Conservation (phyloP, 768 basidiomycete species). For the Botryobasidium botryosum region DNA sequence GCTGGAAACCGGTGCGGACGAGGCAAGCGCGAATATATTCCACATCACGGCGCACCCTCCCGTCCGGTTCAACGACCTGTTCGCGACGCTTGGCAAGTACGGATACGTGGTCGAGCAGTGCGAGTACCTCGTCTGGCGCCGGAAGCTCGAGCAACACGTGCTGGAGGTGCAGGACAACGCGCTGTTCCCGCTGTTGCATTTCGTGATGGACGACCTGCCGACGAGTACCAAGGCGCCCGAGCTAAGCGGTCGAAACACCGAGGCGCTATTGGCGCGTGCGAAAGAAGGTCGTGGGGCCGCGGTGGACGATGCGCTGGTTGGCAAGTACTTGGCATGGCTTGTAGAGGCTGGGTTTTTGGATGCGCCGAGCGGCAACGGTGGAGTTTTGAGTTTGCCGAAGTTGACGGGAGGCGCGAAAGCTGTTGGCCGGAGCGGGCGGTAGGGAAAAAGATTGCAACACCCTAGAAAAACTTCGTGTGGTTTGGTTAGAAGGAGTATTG, state of each 20-base stretch:
- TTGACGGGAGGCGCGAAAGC: slow-evolving; percentile 35
- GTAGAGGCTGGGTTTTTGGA: slow-evolving; percentile 66
- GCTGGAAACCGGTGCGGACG: slow-evolving; percentile 31
- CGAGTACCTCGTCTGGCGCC: slow-evolving; percentile 86
- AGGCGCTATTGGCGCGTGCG: slow-evolving; percentile 36
- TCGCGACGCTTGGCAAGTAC: slow-evolving; percentile 54
- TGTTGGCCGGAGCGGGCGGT: slow-evolving; percentile 45
- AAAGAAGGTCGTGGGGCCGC: slow-evolving; percentile 26
- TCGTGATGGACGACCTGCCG: slow-evolving; percentile 92
- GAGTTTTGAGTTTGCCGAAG: slow-evolving; percentile 22
- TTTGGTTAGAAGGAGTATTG: no score
- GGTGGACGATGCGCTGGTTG: slow-evolving; percentile 63
- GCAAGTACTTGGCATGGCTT: slow-evolving; percentile 84
- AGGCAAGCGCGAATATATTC: slow-evolving; percentile 22
- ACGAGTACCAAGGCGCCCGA: slow-evolving; percentile 90
- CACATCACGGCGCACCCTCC: slow-evolving; percentile 78
- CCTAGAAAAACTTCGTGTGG: no score
- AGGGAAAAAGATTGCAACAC: no score
- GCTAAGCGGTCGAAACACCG: slow-evolving; percentile 73
- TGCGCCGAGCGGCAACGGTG: slow-evolving; percentile 27
- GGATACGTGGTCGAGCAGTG: slow-evolving; percentile 64
- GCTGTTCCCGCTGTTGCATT: slow-evolving; percentile 90
- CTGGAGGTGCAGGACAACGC: slow-evolving; percentile 93
- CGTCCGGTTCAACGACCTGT: slow-evolving; percentile 77
- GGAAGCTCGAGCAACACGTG: slow-evolving; percentile 85